Evolutionary conservation across 2,329 filamentous ascomycete genomes (phyloP).

Genomic region (Epichloe coenophiala): DNA sequence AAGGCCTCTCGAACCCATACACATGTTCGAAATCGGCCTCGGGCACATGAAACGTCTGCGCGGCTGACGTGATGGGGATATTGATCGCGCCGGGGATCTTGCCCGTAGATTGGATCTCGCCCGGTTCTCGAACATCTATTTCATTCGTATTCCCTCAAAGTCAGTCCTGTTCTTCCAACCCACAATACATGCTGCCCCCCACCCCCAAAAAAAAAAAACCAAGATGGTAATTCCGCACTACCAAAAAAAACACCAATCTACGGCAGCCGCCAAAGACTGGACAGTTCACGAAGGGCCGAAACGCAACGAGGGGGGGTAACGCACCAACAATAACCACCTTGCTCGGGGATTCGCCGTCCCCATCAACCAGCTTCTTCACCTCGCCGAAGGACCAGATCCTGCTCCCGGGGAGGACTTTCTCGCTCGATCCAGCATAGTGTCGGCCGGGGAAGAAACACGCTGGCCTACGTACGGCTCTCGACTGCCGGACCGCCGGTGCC

Average conservation of each 20-base stretch:
- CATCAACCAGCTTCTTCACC: conserved; percentile 25
- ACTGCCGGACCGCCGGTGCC: not conserved
- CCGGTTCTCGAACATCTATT: conserved; percentile 58
- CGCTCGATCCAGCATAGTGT: conserved; percentile 10
- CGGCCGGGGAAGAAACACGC: not conserved
- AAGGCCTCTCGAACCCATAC: conserved; percentile 62
- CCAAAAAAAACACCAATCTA: not conserved
- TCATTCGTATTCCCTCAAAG: not conserved
- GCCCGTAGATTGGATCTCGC: conserved; percentile 49
- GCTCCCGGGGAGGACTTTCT: conserved; percentile 1
- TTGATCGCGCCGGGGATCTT: conserved; percentile 72
- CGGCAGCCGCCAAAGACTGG: too few relatives aligned
- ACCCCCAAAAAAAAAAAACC: not conserved
- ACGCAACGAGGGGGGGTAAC: conserved; percentile 2
- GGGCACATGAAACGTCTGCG: conserved; percentile 66
- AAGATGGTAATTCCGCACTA: not conserved
- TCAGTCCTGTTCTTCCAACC: not conserved
- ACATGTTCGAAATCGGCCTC: conserved; percentile 70
- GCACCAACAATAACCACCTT: conserved; percentile 33
- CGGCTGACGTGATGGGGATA: conserved; percentile 63
- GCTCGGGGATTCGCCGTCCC: conserved; percentile 7
- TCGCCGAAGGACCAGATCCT: conserved; percentile 38
- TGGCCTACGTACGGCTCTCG: not conserved
- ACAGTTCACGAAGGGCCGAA: too few relatives aligned
- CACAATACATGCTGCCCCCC: not conserved